Conservation (phyloP, 2,329 filamentous ascomycete genomes). For the Cladophialophora immunda region DNA sequence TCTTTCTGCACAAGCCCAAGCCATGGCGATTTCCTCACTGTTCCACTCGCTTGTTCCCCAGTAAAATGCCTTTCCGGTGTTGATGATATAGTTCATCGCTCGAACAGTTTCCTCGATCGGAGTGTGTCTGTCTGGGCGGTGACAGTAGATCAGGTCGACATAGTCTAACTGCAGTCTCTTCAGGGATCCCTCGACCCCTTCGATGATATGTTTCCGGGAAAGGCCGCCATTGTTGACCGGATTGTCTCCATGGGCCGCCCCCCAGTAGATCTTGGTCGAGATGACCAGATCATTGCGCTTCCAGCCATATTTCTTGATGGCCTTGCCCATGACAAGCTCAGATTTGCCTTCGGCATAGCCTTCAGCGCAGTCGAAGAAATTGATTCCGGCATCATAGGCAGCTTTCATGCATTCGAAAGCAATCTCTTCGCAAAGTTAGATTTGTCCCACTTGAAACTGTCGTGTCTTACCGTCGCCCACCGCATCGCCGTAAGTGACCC, state of each 20-base stretch:
- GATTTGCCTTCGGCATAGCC: slow-evolving; percentile 62
- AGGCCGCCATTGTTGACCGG: slow-evolving; percentile 73
- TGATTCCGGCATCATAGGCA: slow-evolving; percentile 66
- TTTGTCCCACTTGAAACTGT: neutral
- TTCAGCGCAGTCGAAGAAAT: slow-evolving; percentile 65
- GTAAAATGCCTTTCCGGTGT: slow-evolving; percentile 73
- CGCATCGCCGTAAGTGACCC: slow-evolving; percentile 79
- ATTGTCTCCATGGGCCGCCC: slow-evolving; percentile 52
- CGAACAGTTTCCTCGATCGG: slow-evolving; percentile 77
- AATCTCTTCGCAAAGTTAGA: slow-evolving; percentile 39
- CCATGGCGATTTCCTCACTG: slow-evolving; percentile 71
- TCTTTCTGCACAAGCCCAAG: slow-evolving; percentile 68
- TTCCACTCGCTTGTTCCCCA: slow-evolving; percentile 77
- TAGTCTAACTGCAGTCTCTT: slow-evolving; percentile 71
- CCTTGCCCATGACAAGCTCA: slow-evolving; percentile 63
- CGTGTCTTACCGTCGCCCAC: slow-evolving; percentile 67
- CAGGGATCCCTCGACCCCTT: slow-evolving; percentile 69
- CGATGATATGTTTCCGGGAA: slow-evolving; percentile 75
- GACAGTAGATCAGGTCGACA: slow-evolving; percentile 76
- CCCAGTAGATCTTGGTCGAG: slow-evolving; percentile 55
- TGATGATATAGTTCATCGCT: slow-evolving; percentile 76
- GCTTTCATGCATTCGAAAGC: slow-evolving; percentile 57
- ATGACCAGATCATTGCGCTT: slow-evolving; percentile 66
- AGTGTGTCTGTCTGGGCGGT: slow-evolving; percentile 71
- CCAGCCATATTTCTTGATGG: slow-evolving; percentile 64